Evolutionary conservation across 2,329 filamentous ascomycete genomes (phyloP).

Genomic region (Verticillium albo-atrum): DNA sequence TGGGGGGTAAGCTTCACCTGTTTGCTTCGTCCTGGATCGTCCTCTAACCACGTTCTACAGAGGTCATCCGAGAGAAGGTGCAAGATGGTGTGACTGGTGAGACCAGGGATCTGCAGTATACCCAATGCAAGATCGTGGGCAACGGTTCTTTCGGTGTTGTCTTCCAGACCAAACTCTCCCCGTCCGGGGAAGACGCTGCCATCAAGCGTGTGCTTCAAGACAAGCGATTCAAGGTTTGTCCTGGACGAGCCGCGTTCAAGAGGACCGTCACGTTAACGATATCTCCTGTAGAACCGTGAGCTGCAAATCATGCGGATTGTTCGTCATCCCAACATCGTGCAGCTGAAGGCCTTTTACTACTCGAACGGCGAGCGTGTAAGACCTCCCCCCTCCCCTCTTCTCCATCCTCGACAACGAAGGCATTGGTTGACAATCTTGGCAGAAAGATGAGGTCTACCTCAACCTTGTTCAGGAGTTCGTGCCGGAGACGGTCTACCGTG

Average conservation of each 20-base stretch:
- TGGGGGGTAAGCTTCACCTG: conserved; percentile 75
- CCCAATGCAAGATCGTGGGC: conserved; percentile 98
- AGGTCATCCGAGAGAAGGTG: conserved; percentile 97
- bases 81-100: conserved; percentile 97
- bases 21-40: background rate
- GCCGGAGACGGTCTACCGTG: conserved; percentile 96
- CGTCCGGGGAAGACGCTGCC: conserved; percentile 95
- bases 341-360: conserved; percentile 99
- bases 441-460: conserved; percentile 98
- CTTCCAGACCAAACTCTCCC: conserved; percentile 97
- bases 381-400: background rate
- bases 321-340: conserved; percentile 96
- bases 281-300: conserved; percentile 75
- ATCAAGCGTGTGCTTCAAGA: conserved; percentile 99
- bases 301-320: conserved; percentile 99
- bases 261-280: background rate
- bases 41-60: conserved; percentile 41
- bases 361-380: conserved; percentile 95
- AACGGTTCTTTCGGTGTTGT: conserved; percentile 99
- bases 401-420: background rate
- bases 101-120: conserved; percentile 95
- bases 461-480: conserved; percentile 98
- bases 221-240: conserved; percentile 93
- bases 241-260: background rate
- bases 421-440: background rate